Conservation (phyloP, 768 basidiomycete species). For the Mycena pura region DNA sequence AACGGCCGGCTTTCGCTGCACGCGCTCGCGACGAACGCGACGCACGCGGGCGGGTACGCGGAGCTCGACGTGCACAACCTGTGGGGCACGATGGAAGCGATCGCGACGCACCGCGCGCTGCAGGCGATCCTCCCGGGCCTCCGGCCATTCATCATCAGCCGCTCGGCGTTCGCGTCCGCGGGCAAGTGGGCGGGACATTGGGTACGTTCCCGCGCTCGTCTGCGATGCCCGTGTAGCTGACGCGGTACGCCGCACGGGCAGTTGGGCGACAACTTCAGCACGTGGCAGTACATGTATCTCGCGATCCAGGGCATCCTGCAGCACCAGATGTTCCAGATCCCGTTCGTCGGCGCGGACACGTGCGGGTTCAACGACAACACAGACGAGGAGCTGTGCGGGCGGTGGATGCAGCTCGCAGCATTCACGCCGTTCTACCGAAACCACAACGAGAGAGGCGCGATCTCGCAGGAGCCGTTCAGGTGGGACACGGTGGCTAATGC, state of each 20-base stretch:
- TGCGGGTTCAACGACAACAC: constrained; percentile 75
- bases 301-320: constrained; percentile 80
- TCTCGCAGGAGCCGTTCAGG: constrained; percentile 80
- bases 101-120: constrained; percentile 66
- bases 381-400: constrained; percentile 80
- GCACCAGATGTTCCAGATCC: constrained; percentile 85
- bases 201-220: constrained; percentile 44
- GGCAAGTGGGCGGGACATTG: constrained; percentile 79
- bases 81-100: constrained; percentile 76
- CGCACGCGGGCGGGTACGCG: constrained; percentile 64
- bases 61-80: constrained; percentile 76
- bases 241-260: constrained; percentile 29
- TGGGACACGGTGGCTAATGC: constrained; percentile 85
- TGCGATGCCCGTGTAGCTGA: background rate
- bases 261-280: constrained; percentile 81
- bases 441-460: constrained; percentile 69
- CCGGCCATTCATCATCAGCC: constrained; percentile 74
- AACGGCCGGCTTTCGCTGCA: constrained; percentile 57
- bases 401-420: constrained; percentile 88
- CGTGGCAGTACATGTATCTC: constrained; percentile 74
- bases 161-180: constrained; percentile 71
- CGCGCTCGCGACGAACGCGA: constrained; percentile 74
- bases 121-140: constrained; percentile 59
- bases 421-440: constrained; percentile 86
- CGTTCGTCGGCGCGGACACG: constrained; percentile 84